A percentile compares a stretch with the other conserved stretches of the same genome.
Conservation (phyloP, 169 alveolate genomes). For the Plasmodium vivax region DNA sequence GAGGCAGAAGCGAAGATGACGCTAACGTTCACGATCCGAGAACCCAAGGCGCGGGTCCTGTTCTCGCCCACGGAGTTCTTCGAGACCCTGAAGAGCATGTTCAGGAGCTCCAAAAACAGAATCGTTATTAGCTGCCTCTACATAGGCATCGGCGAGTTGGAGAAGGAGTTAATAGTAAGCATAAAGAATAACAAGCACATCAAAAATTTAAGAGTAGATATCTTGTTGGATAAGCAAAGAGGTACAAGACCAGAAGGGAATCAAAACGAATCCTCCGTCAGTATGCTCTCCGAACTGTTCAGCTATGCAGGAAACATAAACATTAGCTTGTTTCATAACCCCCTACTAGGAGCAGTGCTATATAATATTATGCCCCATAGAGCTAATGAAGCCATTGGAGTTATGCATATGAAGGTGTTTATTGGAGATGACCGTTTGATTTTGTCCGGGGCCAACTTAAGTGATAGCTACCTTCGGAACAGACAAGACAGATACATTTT, state of each 20-base stretch:
- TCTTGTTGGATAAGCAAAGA: slow-evolving; percentile 80
- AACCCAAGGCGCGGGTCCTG: slow-evolving; percentile 73
- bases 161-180: slow-evolving; percentile 75
- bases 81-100: slow-evolving; percentile 72
- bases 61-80: slow-evolving; percentile 80
- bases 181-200: slow-evolving; percentile 72
- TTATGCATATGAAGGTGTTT: slow-evolving; percentile 83
- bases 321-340: slow-evolving; percentile 81
- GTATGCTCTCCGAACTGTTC: slow-evolving; percentile 74
- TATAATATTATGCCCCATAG: slow-evolving; percentile 78
- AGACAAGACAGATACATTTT: slow-evolving; percentile 82
- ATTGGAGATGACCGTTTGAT: slow-evolving; percentile 79
- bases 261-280: slow-evolving; percentile 69
- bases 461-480: slow-evolving; percentile 79
- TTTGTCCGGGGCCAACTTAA: slow-evolving; percentile 83
- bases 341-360: slow-evolving; percentile 76
- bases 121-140: slow-evolving; percentile 82
- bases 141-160: slow-evolving; percentile 81
- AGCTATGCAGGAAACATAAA: slow-evolving; percentile 39
- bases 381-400: slow-evolving; percentile 83
- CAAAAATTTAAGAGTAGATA: slow-evolving; percentile 76
- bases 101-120: slow-evolving; percentile 74
- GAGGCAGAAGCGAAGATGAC: slow-evolving; percentile 68
- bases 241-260: slow-evolving; percentile 75
- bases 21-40: slow-evolving; percentile 77